phyloP scores from a whole-genome alignment of 2,329 filamentous ascomycete species.

The Cylindrodendrum hubeiense region DNA sequence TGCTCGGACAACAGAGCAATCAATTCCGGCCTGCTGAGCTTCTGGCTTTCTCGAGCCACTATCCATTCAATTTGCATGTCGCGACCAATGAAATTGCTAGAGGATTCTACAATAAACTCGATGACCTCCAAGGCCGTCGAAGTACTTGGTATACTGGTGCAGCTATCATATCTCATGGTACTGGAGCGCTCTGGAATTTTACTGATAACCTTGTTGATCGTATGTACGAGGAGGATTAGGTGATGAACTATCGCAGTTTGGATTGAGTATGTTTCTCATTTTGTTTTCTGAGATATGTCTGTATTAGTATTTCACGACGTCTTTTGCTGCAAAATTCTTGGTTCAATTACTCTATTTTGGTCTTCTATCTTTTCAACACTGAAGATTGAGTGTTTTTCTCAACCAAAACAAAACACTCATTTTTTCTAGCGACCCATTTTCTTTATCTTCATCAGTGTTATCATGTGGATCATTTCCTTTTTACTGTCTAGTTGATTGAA shows the following conservation, averaged over 20 bases:
- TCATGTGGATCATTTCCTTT: no score
- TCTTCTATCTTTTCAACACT: background rate
- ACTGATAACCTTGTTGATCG: conserved; percentile 33
- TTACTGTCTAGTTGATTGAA: no score
- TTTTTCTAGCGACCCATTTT: no score
- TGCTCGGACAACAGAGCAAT: background rate
- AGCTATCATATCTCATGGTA: conserved; percentile 32
- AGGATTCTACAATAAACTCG: conserved; percentile 32
- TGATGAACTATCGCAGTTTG: background rate
- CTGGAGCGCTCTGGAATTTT: conserved; percentile 36
- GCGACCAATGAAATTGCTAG: conserved; percentile 17
- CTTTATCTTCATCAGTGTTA: no score
- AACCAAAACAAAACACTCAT: background rate
- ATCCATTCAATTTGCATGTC: conserved; percentile 33
- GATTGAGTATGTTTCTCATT: background rate
- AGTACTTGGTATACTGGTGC: conserved; percentile 37
- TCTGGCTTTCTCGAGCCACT: conserved; percentile 32
- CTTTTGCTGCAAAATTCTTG: background rate
- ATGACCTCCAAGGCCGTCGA: conserved; percentile 30
- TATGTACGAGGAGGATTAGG: conserved; percentile 20
- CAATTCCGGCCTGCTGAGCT: conserved; percentile 18
- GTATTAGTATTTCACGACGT: background rate
- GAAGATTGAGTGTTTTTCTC: no score
- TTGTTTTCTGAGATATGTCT: background rate
- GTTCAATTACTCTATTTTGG: background rate